Conservation (phyloP, 768 basidiomycete species). For the Peribolospora kevripleyi region DNA sequence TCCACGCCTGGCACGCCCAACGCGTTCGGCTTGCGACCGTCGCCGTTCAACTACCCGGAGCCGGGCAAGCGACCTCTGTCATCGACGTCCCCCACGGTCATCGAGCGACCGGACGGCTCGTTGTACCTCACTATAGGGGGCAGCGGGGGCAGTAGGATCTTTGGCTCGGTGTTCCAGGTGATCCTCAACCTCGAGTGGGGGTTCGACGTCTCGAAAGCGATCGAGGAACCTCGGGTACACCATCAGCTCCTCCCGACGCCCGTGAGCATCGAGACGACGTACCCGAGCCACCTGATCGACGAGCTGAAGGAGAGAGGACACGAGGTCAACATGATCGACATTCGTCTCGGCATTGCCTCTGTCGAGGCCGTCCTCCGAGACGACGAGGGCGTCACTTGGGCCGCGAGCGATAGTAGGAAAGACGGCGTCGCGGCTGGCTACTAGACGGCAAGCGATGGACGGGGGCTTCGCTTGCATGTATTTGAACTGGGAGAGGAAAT, state of each 20-base stretch:
- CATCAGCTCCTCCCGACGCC: conserved; percentile 52
- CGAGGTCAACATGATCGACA: conserved; percentile 41
- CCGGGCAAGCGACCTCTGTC: conserved; percentile 74
- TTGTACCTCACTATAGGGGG: conserved; percentile 56
- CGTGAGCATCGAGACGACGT: conserved; percentile 32
- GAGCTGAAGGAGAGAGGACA: conserved; percentile 42
- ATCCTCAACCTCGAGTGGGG: conserved; percentile 51
- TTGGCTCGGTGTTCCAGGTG: conserved; percentile 52
- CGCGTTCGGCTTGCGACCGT: conserved; percentile 45
- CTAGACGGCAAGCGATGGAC: conserved; percentile 15
- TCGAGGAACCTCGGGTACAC: conserved; percentile 67
- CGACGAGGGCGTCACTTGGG: conserved; percentile 39
- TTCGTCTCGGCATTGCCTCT: conserved; percentile 48
- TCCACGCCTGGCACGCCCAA: conserved; percentile 64
- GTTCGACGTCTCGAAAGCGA: conserved; percentile 47
- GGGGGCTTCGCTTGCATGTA: background rate
- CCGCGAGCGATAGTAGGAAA: conserved; percentile 76
- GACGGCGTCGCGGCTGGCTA: conserved; percentile 79
- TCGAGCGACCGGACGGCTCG: conserved; percentile 48
- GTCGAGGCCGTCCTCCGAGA: conserved; percentile 39
- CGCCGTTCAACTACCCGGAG: conserved; percentile 49
- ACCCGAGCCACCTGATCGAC: conserved; percentile 33
- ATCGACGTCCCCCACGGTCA: conserved; percentile 53
- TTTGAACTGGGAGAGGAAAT: too few species aligned
- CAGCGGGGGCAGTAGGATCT: conserved; percentile 69